phyloP scores from a whole-genome alignment of 2,329 filamentous ascomycete genomes.

The Penicillium sp. region DNA sequence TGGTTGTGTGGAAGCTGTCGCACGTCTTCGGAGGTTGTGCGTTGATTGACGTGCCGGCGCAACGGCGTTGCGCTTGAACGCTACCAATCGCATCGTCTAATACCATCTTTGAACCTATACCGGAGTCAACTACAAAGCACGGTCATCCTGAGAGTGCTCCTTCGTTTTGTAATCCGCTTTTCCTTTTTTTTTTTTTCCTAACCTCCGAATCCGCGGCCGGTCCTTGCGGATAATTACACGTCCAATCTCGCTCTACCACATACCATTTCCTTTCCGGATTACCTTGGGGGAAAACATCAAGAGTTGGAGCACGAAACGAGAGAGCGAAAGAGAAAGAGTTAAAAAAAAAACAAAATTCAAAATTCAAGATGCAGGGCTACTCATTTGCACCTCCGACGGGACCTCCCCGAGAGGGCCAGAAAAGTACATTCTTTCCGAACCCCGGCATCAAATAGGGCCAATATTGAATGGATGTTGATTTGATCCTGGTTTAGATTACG shows the following conservation, averaged over 20 bases:
- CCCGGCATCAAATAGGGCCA: not conserved
- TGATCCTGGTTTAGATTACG: constrained; percentile 70
- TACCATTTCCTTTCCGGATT: not conserved
- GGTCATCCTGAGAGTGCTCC: not conserved
- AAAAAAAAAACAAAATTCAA: not conserved
- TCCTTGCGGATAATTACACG: constrained; percentile 12
- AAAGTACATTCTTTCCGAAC: constrained; percentile 62
- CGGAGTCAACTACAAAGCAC: not conserved
- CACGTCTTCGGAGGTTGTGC: not conserved
- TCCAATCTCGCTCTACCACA: not conserved
- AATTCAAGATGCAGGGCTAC: constrained; percentile 63
- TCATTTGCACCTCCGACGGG: constrained; percentile 68
- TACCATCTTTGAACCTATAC: not conserved
- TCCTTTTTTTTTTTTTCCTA: not conserved
- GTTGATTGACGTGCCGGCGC: not conserved
- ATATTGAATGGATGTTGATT: constrained; percentile 1
- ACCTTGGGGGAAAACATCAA: not conserved
- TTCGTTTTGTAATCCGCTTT: not conserved
- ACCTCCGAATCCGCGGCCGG: constrained; percentile 13
- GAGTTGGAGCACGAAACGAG: not conserved
- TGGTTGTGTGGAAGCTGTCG: not conserved
- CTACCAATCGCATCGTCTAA: not conserved
- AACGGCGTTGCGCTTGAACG: not conserved
- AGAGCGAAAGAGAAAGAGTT: not conserved
- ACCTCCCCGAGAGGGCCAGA: constrained; percentile 73